Conservation (phyloP, 352 stramenopile genomes). For the Globisporangium abappressorium region DNA sequence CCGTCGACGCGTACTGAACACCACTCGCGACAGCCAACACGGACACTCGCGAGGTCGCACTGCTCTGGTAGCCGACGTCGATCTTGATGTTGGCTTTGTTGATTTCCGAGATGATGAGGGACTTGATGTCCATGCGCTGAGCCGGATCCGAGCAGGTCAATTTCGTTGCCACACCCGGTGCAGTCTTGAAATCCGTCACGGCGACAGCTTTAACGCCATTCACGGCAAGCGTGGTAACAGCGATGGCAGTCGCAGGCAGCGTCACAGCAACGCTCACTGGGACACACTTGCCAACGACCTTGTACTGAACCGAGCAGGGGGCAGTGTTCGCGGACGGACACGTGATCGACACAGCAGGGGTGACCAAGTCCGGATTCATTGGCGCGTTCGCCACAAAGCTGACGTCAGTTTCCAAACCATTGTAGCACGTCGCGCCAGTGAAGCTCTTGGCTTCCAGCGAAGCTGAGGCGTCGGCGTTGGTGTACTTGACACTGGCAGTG, state of each 20-base stretch:
- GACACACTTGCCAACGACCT: background rate
- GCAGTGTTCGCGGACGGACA: background rate
- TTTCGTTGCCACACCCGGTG: too few species aligned
- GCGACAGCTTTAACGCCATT: background rate
- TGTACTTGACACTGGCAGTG: background rate
- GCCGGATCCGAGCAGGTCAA: background rate
- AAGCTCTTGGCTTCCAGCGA: background rate
- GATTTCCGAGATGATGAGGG: background rate
- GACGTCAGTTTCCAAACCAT: background rate
- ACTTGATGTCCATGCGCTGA: background rate
- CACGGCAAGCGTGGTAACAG: too few species aligned
- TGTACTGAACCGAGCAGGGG: constrained; percentile 2
- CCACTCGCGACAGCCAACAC: background rate
- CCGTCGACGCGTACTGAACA: background rate
- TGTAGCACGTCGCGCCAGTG: background rate
- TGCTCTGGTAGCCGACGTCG: background rate
- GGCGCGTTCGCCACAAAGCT: background rate
- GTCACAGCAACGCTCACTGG: background rate
- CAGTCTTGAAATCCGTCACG: background rate
- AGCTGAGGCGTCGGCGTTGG: background rate
- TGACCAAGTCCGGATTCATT: background rate
- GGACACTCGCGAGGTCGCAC: background rate
- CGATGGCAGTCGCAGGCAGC: too few species aligned
- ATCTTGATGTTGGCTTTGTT: background rate
- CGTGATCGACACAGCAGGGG: background rate